Evolutionary conservation across 1,284 basidiomycete species (phyloP), one percentile per base, ranked within the genome.

Genomic region (Irpex rosettiformis): DNA sequence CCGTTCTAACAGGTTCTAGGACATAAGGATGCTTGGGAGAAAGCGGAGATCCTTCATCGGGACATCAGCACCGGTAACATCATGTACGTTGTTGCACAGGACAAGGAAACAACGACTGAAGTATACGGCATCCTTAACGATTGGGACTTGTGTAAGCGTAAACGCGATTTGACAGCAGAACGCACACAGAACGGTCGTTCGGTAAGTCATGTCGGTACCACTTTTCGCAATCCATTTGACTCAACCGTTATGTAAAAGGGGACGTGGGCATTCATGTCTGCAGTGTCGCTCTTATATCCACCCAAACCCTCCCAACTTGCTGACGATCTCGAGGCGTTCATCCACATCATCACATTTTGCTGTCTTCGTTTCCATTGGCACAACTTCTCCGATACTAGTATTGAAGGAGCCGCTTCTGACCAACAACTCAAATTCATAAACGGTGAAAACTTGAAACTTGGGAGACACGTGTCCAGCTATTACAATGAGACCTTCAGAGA

Each of bases 41-140:
- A 49, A 25, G 64, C 61, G 4, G 42, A 51, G 2, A 21, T 66
- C n/a, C 55, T 66, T 21, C 65, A 66, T 56, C 52, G 59, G 22
- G 60, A 66, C 45, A 42, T 66, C 57, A 66, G 63, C 30, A 29
- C 29, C n/a, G 58, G 49, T 5, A 66, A 64, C 51, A 61, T 64
- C 37, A 30, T 64, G 37, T 63, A 63, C 11, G 49, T 47, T 29
- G 47, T 42, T 1, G 5, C 4, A 1, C 30, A 52, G n/a, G n/a
- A 29, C 16, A 8, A n/a, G 16, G 45, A 37, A 0, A 11, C 8
- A 11, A 33, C 22, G 13, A 11, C 3, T 29, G 8, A 13, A 5
- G 7, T 37, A 18, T 51, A 27, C n/a, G 62, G 61, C 8, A 27
- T 64, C 10, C 53, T 64, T 3, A 58, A n/a, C 28, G 63, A 65